phyloP scores from a whole-genome alignment of 257 asterid genomes.

The Fraxinus americana region DNA sequence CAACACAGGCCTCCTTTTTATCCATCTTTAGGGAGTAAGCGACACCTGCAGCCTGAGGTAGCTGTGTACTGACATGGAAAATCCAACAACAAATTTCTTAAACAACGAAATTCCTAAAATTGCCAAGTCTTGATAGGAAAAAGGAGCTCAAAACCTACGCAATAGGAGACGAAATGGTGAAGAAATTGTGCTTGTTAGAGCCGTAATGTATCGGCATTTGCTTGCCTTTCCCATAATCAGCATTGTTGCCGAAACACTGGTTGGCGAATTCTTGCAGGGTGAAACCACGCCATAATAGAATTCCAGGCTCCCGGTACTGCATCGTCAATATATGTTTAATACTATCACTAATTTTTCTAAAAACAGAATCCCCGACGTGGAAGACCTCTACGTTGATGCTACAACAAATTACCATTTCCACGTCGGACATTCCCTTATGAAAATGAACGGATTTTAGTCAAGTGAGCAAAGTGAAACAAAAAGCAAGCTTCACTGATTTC shows the following conservation, averaged over 20 bases:
- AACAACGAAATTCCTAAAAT: background rate
- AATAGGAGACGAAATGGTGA: constrained; percentile 83
- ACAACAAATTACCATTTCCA: background rate
- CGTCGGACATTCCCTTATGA: background rate
- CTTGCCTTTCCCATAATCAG: constrained; percentile 85
- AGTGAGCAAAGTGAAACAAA: no score
- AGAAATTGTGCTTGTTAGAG: constrained; percentile 61
- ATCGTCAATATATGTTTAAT: background rate
- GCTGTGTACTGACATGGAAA: constrained; percentile 67
- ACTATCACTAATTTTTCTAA: background rate
- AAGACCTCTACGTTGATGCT: background rate
- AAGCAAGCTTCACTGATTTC: background rate
- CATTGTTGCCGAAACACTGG: constrained; percentile 76
- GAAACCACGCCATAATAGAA: constrained; percentile 89
- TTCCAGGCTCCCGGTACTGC: constrained; percentile 90
- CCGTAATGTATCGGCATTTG: constrained; percentile 97
- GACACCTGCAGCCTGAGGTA: constrained; percentile 95
- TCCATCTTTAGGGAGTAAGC: constrained; percentile 96
- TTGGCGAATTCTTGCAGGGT: constrained; percentile 71
- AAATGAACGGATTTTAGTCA: no score
- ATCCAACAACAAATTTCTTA: constrained; percentile 2
- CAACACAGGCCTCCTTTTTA: constrained; percentile 72
- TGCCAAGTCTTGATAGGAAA: background rate
- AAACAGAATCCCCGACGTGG: background rate
- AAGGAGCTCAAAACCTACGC: constrained; percentile 50